These are phyloP conservation scores for Prinsepia uniflora DNA, from an alignment of 306 rosid genomes.

Conservation along the genomic window DNA sequence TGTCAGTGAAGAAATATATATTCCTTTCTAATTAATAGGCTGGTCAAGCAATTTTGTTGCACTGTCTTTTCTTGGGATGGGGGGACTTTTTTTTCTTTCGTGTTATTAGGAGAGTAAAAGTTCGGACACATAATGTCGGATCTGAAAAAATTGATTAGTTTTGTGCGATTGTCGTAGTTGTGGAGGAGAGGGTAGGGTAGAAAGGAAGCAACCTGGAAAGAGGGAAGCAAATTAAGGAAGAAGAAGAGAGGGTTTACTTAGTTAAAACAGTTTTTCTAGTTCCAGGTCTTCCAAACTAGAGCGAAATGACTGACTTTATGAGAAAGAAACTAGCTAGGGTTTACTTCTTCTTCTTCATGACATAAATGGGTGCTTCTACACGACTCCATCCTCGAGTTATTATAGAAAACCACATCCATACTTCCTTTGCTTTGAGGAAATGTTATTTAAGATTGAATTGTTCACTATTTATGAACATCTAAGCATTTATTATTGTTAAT, in stretches of 20 bases:
- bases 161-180: background rate
- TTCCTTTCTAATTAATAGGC: too few relatives aligned
- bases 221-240: too few relatives aligned
- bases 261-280: background rate
- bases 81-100: too few relatives aligned
- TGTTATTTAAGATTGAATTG: too few relatives aligned
- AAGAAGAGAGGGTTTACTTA: background rate
- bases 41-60: slow-evolving; percentile 6
- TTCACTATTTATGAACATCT: too few relatives aligned
- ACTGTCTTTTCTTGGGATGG: background rate
- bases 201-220: slow-evolving; percentile 14
- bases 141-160: too few relatives aligned
- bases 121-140: too few relatives aligned
- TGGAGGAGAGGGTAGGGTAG: background rate
- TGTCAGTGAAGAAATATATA: background rate
- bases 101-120: too few relatives aligned
- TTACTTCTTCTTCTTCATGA: background rate
- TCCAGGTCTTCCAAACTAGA: background rate
- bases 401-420: background rate
- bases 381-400: background rate
- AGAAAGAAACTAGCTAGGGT: background rate
- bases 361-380: background rate
- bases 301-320: background rate
- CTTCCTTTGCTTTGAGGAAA: background rate
- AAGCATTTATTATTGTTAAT: too few relatives aligned